phyloP scores from a whole-genome alignment of 306 rosid genomes.

The Bauhinia variegata region DNA sequence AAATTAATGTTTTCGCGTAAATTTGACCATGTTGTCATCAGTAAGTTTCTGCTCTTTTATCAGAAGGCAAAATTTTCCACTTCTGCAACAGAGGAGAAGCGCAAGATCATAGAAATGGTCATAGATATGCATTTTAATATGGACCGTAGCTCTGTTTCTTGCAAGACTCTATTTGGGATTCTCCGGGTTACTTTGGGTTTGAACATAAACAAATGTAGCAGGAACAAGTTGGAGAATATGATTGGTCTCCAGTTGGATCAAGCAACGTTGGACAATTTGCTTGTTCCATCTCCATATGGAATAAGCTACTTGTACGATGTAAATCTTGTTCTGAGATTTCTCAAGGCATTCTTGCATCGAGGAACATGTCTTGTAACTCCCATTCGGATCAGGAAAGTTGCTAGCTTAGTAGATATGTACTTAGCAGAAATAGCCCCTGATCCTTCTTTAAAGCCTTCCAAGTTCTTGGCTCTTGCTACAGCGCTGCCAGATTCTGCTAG shows the following conservation, averaged over 20 bases:
- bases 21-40: constrained; percentile 61
- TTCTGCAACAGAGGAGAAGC: constrained; percentile 50
- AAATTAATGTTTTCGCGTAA: constrained; percentile 61
- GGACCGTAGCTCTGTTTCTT: constrained; percentile 57
- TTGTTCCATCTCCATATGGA: constrained; percentile 83
- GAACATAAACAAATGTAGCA: constrained; percentile 58
- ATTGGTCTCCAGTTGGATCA: constrained; percentile 82
- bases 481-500: constrained; percentile 81
- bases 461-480: constrained; percentile 68
- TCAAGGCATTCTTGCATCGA: constrained; percentile 61
- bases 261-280: constrained; percentile 81
- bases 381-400: constrained; percentile 60
- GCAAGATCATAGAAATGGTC: constrained; percentile 60
- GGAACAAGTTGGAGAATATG: constrained; percentile 82
- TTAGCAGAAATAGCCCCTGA: constrained; percentile 94
- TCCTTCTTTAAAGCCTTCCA: constrained; percentile 76
- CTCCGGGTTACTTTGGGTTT: constrained; percentile 60
- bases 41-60: constrained; percentile 76
- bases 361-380: constrained; percentile 40
- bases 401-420: constrained; percentile 74
- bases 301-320: constrained; percentile 73
- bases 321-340: constrained; percentile 75
- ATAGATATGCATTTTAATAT: constrained; percentile 59
- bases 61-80: constrained; percentile 66
- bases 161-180: constrained; percentile 76